These are phyloP conservation scores for Fusarium heterosporum DNA, from an alignment of 2,329 filamentous ascomycete species.

Conservation along the genomic window DNA sequence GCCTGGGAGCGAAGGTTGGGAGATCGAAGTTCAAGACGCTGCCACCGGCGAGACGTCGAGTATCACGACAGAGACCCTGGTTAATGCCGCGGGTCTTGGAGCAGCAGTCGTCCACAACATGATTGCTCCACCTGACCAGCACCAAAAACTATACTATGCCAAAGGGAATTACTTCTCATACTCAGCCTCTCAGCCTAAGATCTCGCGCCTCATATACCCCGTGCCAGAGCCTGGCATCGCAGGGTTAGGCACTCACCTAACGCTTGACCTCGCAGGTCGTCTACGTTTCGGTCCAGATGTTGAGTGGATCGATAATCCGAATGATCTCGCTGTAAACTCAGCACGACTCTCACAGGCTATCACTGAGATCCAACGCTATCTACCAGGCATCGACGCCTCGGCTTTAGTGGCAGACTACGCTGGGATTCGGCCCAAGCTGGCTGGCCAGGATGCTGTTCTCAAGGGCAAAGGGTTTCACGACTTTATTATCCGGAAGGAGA, in stretches of 20 bases:
- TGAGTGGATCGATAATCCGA: slow-evolving; percentile 84
- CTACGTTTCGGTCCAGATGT: slow-evolving; percentile 95
- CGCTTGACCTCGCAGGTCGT: slow-evolving; percentile 85
- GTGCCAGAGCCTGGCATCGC: slow-evolving; percentile 83
- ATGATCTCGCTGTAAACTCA: slow-evolving; percentile 75
- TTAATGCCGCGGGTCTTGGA: slow-evolving; percentile 88
- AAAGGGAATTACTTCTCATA: slow-evolving; percentile 98
- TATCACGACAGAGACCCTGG: slow-evolving; percentile 79
- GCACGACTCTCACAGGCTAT: slow-evolving; percentile 74
- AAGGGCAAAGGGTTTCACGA: slow-evolving; percentile 80
- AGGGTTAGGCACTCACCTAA: slow-evolving; percentile 92
- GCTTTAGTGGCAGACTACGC: slow-evolving; percentile 86
- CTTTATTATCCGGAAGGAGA: slow-evolving; percentile 82
- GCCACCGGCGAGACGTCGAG: slow-evolving; percentile 60
- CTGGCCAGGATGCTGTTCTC: slow-evolving; percentile 67
- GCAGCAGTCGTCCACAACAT: slow-evolving; percentile 85
- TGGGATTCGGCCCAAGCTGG: slow-evolving; percentile 90
- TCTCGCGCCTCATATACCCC: slow-evolving; percentile 85
- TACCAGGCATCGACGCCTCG: slow-evolving; percentile 76
- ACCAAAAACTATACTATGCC: slow-evolving; percentile 78
- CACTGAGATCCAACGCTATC: slow-evolving; percentile 79
- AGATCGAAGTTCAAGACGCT: slow-evolving; percentile 66
- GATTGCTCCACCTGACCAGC: slow-evolving; percentile 71
- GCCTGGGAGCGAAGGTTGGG: slow-evolving; percentile 73
- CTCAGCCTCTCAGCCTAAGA: slow-evolving; percentile 68